Percentiles rank a stretch among this genome's conserved stretches.
Conservation (phyloP, 352 stramenopile genomes). For the Bremia lactucae region DNA sequence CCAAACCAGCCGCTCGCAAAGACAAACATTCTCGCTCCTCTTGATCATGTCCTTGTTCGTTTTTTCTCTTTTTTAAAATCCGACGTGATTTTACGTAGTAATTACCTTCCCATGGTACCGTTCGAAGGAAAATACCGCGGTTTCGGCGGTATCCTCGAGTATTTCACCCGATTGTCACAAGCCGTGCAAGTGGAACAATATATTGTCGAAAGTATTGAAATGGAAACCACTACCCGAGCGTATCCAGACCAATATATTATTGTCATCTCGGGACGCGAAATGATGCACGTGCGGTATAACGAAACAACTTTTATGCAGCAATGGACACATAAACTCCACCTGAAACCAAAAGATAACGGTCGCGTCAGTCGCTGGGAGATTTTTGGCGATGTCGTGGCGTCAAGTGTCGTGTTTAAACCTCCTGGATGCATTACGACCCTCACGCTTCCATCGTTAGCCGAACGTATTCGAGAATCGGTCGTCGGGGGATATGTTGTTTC, state of each 20-base stretch:
- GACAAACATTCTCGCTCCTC: slow-evolving; percentile 30
- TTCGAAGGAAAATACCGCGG: slow-evolving; percentile 79
- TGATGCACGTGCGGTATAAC: slow-evolving; percentile 75
- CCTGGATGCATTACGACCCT: slow-evolving; percentile 72
- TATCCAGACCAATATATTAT: slow-evolving; percentile 61
- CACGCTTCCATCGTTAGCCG: slow-evolving; percentile 61
- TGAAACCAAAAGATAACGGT: slow-evolving; percentile 34
- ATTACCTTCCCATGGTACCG: slow-evolving; percentile 85
- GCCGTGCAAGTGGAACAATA: slow-evolving; percentile 72
- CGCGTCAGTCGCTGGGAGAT: slow-evolving; percentile 72
- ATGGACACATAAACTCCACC: slow-evolving; percentile 79
- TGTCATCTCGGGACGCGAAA: slow-evolving; percentile 64
- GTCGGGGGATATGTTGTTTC: slow-evolving; percentile 72
- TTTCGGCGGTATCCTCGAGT: slow-evolving; percentile 67
- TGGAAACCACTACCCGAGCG: slow-evolving; percentile 31
- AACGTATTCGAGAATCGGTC: slow-evolving; percentile 78
- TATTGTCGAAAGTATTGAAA: slow-evolving; percentile 57
- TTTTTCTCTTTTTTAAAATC: slow-evolving; percentile 75
- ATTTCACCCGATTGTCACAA: slow-evolving; percentile 53
- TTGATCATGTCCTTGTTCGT: slow-evolving; percentile 52
- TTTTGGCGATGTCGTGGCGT: slow-evolving; percentile 79
- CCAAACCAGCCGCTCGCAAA: slow-evolving; percentile 45
- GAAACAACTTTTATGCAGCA: slow-evolving; percentile 83
- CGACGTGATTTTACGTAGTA: slow-evolving; percentile 70
- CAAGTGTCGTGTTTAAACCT: slow-evolving; percentile 74